These are phyloP conservation scores for Trichoderma parareesei DNA, from an alignment of 495 filamentous ascomycete species.

Conservation along the genomic window DNA sequence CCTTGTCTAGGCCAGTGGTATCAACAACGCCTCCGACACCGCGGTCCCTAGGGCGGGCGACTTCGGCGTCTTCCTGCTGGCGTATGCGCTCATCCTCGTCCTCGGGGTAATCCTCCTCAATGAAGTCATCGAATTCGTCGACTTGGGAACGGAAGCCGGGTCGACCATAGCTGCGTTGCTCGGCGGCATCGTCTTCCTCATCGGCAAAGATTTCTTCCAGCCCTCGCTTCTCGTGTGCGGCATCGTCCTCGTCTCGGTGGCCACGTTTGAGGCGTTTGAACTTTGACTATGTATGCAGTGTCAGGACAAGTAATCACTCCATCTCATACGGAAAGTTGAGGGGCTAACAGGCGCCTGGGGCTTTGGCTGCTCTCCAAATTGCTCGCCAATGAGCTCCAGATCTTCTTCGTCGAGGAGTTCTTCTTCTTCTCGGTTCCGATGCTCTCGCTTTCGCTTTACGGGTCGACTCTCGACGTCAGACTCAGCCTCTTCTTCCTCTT, in stretches of 20 bases:
- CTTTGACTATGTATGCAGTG: constrained; percentile 51
- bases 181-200: constrained; percentile 71
- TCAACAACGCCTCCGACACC: constrained; percentile 55
- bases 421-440: constrained; percentile 74
- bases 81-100: constrained; percentile 71
- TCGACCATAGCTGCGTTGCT: constrained; percentile 45
- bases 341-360: constrained; percentile 51
- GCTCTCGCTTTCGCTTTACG: constrained; percentile 58
- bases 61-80: constrained; percentile 78
- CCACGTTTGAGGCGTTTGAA: constrained; percentile 95
- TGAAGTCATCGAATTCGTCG: constrained; percentile 95
- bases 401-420: constrained; percentile 92
- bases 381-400: constrained; percentile 84
- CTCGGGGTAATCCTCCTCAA: constrained; percentile 88
- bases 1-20: constrained; percentile 74
- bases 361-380: constrained; percentile 37
- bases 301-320: background rate
- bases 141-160: constrained; percentile 46
- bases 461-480: constrained; percentile 51
- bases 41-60: constrained; percentile 61
- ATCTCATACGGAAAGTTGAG: background rate
- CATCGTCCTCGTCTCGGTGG: constrained; percentile 61
- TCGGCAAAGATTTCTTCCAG: constrained; percentile 91
- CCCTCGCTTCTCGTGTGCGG: constrained; percentile 55
- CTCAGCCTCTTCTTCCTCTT: constrained; percentile 65